Base-by-base conservation (phyloP, 1,139 yeast species). In the Yamadazyma triangularis region DNA sequence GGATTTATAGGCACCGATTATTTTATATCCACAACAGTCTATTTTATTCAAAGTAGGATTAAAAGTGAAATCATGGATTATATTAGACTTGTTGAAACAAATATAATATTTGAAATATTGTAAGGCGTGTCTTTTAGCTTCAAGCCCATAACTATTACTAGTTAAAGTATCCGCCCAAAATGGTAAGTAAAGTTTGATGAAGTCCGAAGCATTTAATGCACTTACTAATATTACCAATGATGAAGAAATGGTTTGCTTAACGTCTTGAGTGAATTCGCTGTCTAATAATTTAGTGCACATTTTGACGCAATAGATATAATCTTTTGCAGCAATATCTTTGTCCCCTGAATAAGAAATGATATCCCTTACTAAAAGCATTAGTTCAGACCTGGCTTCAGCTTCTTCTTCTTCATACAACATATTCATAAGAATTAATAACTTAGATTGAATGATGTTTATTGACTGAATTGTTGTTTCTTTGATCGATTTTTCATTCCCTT, bases 1-100 rank as follows among this genome's bases (percentile, higher is more conserved):
- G 9, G 6, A 18, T 18, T 18, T 18, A 18, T 7, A 18, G 9
- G 20, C 6, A 18, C 9, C 9, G 8, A 18, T 18, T 27, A 29
- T 29, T 26, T 13, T 11, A 25, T 16, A n/a, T 6, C 22, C 23
- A 23, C 15, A 13, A 11, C 4, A 14, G 15, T 13, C 16, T 14
- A 13, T 20, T 38, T 35, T 24, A 42, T n/a, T 40, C 27, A 6
- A 7, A 7, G 20, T 18, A 7, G 20, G 20, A 18, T 18, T 8
- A 21, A 26, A 22, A 16, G 28, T 21, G 5, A 42, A 22, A 15
- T 41, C 33, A 8, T 25, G 12, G 12, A 35, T 24, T 11, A 43
- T 25, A 8, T 14, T 26, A 14, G 27, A 16, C 22, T 31, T 39
- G 25, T 45, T 49, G 31, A 47, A 48, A 19, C 47, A 42, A 13